Base-by-base conservation (phyloP, 495 filamentous ascomycete genomes). In the Umbilicaria muhlenbergii region DNA sequence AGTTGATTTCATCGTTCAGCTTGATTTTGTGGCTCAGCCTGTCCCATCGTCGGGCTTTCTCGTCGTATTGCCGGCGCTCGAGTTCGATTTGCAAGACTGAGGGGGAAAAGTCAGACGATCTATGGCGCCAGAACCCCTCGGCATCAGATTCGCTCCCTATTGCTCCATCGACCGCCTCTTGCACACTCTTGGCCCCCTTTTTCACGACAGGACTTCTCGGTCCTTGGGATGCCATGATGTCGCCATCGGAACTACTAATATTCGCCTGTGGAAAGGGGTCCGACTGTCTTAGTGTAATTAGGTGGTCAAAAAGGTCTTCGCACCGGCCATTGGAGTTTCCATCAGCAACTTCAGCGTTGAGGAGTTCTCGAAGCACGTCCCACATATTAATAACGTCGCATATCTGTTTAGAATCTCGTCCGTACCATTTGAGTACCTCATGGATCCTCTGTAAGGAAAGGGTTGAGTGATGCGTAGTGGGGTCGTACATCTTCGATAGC, bases 41-140 rank as follows among this genome's bases (percentile, higher is more conserved):
- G 31, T 68, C 69, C 73, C 75, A 82, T 33, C 68, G 67, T 17
- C 73, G 61, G 12, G 66, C 57, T 1, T 54, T 53, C 37, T 61
- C 56, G 47, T 78, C 74, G 39, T 74, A 68, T 12, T 60, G 55
- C 46, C 78, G 74, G 19, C 78, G 72, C 32, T 70, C 62, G 32
- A 82, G 60, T 47, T 82, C 78, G 15, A 82, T 50, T 16, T 72
- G 64, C 18, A 82, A 60, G 10, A 80, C 48, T 2, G 67, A 54
- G 5, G 68, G 71, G 13, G 24, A 10, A 5, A 8, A 7, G 6
- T 28, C 8, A 6, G 4, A 8, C 24, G 24, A 28, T 28, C 24
- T 28, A 3, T 28, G 24, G 24, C 24, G 24, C 24, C 24, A 28
- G 24, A 28, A 28, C 24, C 8, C 4, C 24, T 28, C 24, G 24